Base-by-base conservation (phyloP, 179 eudicot genomes). In the Spinacia oleracea region DNA sequence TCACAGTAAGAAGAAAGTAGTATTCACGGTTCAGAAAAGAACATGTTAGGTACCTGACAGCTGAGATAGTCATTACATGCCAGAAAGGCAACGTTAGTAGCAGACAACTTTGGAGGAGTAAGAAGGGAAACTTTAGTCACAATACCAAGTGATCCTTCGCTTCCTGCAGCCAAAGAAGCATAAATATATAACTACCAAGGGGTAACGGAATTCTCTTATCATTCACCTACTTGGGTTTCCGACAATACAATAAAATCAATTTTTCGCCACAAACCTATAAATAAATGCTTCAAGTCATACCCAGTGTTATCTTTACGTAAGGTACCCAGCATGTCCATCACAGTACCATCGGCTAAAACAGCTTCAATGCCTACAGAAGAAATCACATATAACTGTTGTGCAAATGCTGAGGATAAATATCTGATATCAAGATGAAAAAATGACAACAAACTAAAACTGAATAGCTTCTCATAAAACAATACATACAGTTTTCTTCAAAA, bases 301-400 rank as follows among this genome's bases (percentile, higher is more conserved):
- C 99, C 98, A 82, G 99, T 96, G 84, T 96, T 96, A 81, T 96
- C 99, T 89, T 96, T 96, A 59, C 99, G 96, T 77, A 93, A 85
- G 72, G 98, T 93, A 59, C 98, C 97, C 77, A 96, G 96, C 97
- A 96, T 92, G 83, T 96, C 97, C 87, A 96, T 87, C 82, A 93
- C 89, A 23, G 90, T 88, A 79, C 99, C 99, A 92, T 92, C 78
- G 72, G 98, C 97, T 74, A 92, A 87, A 75, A 93, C 98, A 81
- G 87, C 99, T 88, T 96, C 98, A 84, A 96, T 85, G 75, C 99
- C 99, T 96, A 88, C 84, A 91, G 83, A 78, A 65, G 72, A 63
- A 51, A 2, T 62, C 73, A 68, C 71, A 43, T 70, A 58, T 67
- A 59, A 80, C 76, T 29, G 62, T 10, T 25, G 77, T 46, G 46